Base-by-base conservation (phyloP, 1,139 yeast species). In the Starmera stellimalicola region DNA sequence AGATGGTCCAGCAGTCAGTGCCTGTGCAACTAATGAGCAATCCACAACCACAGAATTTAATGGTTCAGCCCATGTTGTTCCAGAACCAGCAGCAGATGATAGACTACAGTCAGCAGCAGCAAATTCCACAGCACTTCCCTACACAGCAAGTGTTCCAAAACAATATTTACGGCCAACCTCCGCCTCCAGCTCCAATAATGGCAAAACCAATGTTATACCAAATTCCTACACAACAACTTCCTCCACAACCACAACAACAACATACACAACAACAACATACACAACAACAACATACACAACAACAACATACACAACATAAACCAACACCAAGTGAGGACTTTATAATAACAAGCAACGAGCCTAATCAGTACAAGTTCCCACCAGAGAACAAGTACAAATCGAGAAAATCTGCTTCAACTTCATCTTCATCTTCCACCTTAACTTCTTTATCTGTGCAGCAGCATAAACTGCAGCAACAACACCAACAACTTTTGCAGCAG, bases 311-410 rank as follows among this genome's bases (percentile, higher is more conserved):
- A 3, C 33, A 29, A 25, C 38, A n/a, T 11, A 37, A 30, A 29
- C 29, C 16, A 18, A 26, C 29, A 16, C 32, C 29, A 55, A 36
- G 36, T 11, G 46, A 53, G 26, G 69, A 63, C 27, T 60, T 57
- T 35, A 55, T 59, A 27, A 58, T 63, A 7, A 63, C 70, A 5
- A 62, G 57, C 37, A 47, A 56, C 30, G 55, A 58, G 29, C 73
- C 74, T 2, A 57, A 51, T 30, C 50, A 63, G 6, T 70, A 68
- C 46, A 68, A 68, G 43, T 70, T 70, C 42, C 76, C 76, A 20
- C 43, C 47, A 35, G 15, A 12, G 7, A 15, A 17, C 10, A 16
- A 10, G 19, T 12, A 7, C 15, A 14, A 32, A 16, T 14, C 9
- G 15, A 26, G 12, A 19, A 8, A 36, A 32, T 7, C 36, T 31